These are phyloP conservation scores for Oropetium thomaeum DNA, from an alignment of 176 grass and related monocot genomes.

Conservation along the genomic window DNA sequence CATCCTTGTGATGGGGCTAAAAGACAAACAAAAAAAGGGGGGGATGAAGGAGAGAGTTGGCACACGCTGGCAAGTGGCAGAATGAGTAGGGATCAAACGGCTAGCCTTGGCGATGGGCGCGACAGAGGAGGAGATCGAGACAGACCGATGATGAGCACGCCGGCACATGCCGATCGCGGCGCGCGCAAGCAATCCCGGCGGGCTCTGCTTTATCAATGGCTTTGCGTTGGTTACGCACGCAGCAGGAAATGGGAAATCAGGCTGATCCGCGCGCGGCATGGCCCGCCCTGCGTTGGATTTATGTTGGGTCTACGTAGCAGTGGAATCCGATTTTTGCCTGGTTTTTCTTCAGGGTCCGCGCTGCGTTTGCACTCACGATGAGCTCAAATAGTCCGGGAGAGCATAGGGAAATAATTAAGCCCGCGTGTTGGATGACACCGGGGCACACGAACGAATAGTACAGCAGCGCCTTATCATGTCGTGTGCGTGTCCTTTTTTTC, in stretches of 20 bases:
- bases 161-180: slow-evolving; percentile 44
- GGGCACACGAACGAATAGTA: background rate
- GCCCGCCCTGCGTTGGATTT: background rate
- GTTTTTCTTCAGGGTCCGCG: too few species aligned
- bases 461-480: slow-evolving; percentile 22
- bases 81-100: slow-evolving; percentile 17
- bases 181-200: slow-evolving; percentile 29
- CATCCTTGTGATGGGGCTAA: background rate
- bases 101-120: background rate
- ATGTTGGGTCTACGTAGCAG: too few species aligned
- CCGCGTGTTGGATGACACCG: background rate
- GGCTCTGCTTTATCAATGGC: background rate
- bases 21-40: background rate
- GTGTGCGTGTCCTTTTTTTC: background rate
- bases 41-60: too few species aligned
- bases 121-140: background rate
- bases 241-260: background rate
- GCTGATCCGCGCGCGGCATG: background rate
- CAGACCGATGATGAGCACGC: background rate
- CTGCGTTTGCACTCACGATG: too few species aligned
- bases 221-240: background rate
- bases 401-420: background rate
- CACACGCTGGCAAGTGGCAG: slow-evolving; percentile 1
- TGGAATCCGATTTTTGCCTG: too few species aligned
- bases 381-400: too few species aligned